These are phyloP conservation scores for Funneliformis geosporum DNA, from an alignment of 192 early-diverging fungal genomes.

Conservation along the genomic window DNA sequence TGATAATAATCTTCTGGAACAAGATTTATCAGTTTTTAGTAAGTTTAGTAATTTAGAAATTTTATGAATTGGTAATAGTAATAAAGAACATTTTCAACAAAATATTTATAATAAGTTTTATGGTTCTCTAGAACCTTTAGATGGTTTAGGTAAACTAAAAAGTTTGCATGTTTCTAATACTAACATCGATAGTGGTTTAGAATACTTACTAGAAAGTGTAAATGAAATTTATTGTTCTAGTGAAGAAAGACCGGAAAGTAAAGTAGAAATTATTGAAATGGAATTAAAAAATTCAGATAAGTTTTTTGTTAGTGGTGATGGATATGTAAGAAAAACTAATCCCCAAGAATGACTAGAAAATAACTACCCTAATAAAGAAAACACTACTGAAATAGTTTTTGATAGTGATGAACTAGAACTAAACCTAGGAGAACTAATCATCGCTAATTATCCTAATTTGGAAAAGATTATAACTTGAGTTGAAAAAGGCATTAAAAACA, in stretches of 20 bases:
- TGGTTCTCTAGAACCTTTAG: conserved; percentile 21
- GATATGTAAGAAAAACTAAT: no score
- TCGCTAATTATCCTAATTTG: no score
- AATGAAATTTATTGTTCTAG: background rate
- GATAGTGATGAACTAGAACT: no score
- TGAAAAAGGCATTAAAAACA: no score
- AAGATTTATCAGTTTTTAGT: conserved; percentile 21
- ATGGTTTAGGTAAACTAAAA: background rate
- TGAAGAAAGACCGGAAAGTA: background rate
- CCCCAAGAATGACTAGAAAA: no score
- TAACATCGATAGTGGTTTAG: conserved; percentile 1
- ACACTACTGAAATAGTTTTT: no score
- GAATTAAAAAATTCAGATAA: background rate
- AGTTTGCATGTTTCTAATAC: background rate
- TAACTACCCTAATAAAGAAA: no score
- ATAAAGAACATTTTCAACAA: background rate
- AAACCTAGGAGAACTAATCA: no score
- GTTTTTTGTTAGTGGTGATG: background rate
- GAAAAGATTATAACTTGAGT: no score
- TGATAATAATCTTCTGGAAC: conserved; percentile 12
- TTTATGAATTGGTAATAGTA: conserved; percentile 1
- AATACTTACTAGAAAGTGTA: background rate
- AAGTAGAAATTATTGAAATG: background rate
- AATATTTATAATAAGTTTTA: conserved; percentile 8
- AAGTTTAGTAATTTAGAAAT: background rate